Evolutionary conservation across 306 rosid species (phyloP).

Genomic region (Ochetophila trinervis): DNA sequence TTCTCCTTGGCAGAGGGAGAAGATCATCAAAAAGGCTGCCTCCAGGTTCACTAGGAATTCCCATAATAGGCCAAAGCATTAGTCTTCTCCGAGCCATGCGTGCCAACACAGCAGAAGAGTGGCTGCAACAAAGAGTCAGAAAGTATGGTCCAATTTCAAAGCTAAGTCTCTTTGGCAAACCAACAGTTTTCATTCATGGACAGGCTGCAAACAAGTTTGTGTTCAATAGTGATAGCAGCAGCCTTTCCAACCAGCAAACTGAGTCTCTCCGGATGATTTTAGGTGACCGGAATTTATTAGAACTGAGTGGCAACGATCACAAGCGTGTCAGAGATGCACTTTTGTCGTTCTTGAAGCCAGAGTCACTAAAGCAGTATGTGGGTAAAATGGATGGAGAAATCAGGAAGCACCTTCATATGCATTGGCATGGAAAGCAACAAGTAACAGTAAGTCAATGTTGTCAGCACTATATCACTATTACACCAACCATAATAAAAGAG

Average conservation of each 20-base stretch:
- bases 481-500: too few relatives aligned
- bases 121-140: conserved; percentile 49
- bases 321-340: conserved; percentile 62
- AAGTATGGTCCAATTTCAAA: conserved; percentile 75
- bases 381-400: conserved; percentile 63
- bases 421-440: conserved; percentile 63
- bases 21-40: conserved; percentile 47
- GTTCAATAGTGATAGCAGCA: conserved; percentile 26
- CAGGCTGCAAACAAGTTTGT: conserved; percentile 67
- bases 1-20: conserved; percentile 36
- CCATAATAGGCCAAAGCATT: conserved; percentile 65
- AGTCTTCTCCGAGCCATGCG: conserved; percentile 54
- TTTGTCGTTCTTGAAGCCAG: conserved; percentile 66
- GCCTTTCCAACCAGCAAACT: conserved; percentile 40
- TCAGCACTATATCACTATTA: too few relatives aligned
- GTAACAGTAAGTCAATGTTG: conserved; percentile 36
- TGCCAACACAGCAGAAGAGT: conserved; percentile 59
- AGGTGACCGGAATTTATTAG: conserved; percentile 50
- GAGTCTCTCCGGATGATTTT: conserved; percentile 45
- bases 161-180: conserved; percentile 72
- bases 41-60: conserved; percentile 76
- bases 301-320: conserved; percentile 59
- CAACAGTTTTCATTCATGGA: conserved; percentile 62
- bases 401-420: conserved; percentile 50
- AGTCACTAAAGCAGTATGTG: conserved; percentile 59